Base-by-base conservation (phyloP, 495 filamentous ascomycete genomes). In the Lasiosphaeria hispida region DNA sequence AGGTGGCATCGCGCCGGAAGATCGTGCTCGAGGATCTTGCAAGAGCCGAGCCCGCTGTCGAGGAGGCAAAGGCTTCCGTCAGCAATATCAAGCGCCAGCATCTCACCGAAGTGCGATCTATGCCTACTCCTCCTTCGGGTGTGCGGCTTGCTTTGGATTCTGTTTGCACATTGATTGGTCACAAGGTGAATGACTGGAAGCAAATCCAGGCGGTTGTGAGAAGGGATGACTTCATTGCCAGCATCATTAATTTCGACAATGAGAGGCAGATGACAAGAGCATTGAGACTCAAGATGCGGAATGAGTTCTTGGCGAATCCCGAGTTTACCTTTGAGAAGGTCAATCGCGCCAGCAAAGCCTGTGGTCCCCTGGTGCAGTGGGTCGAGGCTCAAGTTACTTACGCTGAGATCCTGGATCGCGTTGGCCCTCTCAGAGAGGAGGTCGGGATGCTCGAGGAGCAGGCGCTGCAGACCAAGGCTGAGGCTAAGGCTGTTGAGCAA, bases 31-130 rank as follows among this genome's bases (percentile, higher is more conserved):
- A 83, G 58, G 94, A 99, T 73, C 79, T 99, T 50, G 94, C 91
- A 39, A 87, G 80, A 64, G 94, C 94, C 13, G 94, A 97, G 69
- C 94, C 94, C 18, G 94, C 94, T 30, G 95, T 99, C 39, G 71
- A 87, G 47, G 91, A 96, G 70, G 94, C 94, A 15, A 89, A 94
- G 75, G 88, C 89, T 72, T 96, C 91, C 71, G 94, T 99, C 59
- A 92, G 88, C 77, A 96, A 91, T 73, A 99, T 99, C 74, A 99
- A 97, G 79, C 83, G 87, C 65, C 90, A 96, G 62, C 95, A 99
- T 69, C 80, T 99, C 47, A 96, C 91, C 19, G 94, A 99, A 85
- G 94, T 99, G 39, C 85, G 94, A 64, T 96, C 92, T 61, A 97
- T 99, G 95, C 82, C 83, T 42, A 91, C 90, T 53, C 94, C 94